Evolutionary conservation across 352 stramenopile genomes (phyloP).

Genomic region (Phytophthora constricta): DNA sequence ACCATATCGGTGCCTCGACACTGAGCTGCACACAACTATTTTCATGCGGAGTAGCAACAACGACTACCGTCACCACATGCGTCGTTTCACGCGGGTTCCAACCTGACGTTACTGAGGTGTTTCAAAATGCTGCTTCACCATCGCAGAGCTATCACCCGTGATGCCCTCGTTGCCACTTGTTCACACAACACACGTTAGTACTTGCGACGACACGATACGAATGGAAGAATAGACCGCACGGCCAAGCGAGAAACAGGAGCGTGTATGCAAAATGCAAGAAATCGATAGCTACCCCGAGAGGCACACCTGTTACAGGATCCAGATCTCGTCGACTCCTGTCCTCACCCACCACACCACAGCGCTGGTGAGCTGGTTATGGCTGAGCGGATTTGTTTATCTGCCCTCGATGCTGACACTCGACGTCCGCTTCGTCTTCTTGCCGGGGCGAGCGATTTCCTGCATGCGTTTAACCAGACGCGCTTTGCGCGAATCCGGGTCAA

Average conservation of each 20-base stretch:
- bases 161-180: too few relatives aligned
- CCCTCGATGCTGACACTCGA: slow-evolving; percentile 84
- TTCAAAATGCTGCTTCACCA: slow-evolving; percentile 2
- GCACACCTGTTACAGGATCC: slow-evolving; percentile 28
- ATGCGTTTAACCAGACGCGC: slow-evolving; percentile 86
- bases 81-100: slow-evolving; percentile 24
- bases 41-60: slow-evolving; percentile 10
- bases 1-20: slow-evolving; percentile 28
- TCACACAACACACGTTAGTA: slow-evolving; percentile 4
- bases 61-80: neutral
- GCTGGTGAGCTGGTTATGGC: slow-evolving; percentile 3
- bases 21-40: slow-evolving; percentile 24
- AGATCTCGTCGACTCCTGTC: slow-evolving; percentile 13
- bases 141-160: slow-evolving; percentile 11
- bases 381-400: slow-evolving; percentile 60
- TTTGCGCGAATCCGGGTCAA: slow-evolving; percentile 81
- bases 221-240: neutral
- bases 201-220: neutral
- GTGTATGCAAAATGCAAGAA: slow-evolving; percentile 39
- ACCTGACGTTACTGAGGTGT: slow-evolving; percentile 15
- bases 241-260: slow-evolving; percentile 15
- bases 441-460: slow-evolving; percentile 83
- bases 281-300: slow-evolving; percentile 27
- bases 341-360: slow-evolving; percentile 11
- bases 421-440: slow-evolving; percentile 79